phyloP scores from a whole-genome alignment of 139 green algal species.

The Zygnema cylindricum region DNA sequence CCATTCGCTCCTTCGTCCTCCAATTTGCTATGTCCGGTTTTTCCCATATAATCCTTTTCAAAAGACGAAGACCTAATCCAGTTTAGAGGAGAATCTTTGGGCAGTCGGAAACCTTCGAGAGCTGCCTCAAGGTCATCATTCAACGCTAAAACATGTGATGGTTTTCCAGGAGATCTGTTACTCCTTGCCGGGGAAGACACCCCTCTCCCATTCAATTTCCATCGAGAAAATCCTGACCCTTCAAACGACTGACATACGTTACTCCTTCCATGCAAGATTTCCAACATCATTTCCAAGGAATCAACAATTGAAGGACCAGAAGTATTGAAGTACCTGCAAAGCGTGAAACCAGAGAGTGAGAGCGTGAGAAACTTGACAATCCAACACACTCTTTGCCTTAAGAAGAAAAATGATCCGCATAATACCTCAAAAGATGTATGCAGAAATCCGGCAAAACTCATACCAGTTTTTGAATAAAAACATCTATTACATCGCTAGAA shows the following conservation, averaged over 20 bases:
- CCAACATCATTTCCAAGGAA: conserved; percentile 38
- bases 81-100: background rate
- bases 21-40: background rate
- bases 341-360: background rate
- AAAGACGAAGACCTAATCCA: background rate
- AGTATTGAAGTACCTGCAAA: conserved; percentile 51
- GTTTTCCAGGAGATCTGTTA: background rate
- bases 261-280: conserved; percentile 42
- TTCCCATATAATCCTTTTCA: background rate
- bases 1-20: background rate
- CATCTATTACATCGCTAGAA: no score
- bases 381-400: no score
- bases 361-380: no score
- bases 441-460: no score
- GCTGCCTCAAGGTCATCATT: conserved; percentile 8
- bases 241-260: conserved; percentile 21
- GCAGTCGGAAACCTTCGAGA: background rate
- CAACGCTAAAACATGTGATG: background rate
- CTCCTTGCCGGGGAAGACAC: conserved; percentile 9
- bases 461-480: no score
- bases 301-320: conserved; percentile 41
- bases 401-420: no score
- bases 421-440: no score
- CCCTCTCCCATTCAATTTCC: background rate
- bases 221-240: background rate